Evolutionary conservation across 2,329 filamentous ascomycete species (phyloP), one percentile per base, ranked within the genome.

Genomic region (Trichoderma breve): DNA sequence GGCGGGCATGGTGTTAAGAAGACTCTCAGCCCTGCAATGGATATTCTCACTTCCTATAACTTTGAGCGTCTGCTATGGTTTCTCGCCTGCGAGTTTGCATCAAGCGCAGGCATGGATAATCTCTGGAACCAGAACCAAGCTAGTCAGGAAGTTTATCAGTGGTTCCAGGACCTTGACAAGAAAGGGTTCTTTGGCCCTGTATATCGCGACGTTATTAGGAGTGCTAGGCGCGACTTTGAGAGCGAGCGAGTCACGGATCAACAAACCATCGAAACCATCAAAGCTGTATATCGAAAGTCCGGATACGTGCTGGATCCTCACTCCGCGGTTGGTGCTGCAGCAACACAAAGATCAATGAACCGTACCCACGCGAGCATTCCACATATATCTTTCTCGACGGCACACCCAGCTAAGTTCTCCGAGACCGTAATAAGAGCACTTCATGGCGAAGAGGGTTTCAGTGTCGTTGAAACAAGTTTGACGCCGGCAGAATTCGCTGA

Each of bases 61-160:
- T 98, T 99, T 80, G 96, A 99, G 86, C 90, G 96, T 36, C 86
- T 99, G 6, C 87, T 99, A 12, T 98, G 95, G 95, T 98, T 93
- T 86, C 86, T 98, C 32, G 92, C 94, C 2, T 93, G 93, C 83
- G 88, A 92, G 76, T 91, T 90, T 73, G 90, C 89, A 21, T 79
- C 84, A 7, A 84, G 81, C 14, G 85, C 86, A 4, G 88, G 88
- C 65, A 88, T 90, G 86, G 88, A 91, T 76, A 87, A 90, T 69
- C 84, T 87, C 75, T 91, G 87, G 85, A 91, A 88, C 81, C 89
- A 89, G 83, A 90, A 86, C 80, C 88, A 90, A 81, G 90, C 90
- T 9, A 92, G 93, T 3, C 90, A 93, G 79, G 91, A 93, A 76
- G 94, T 98, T 55, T 87, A 87, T 66, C 79, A 83, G 26, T 98